Percentiles rank a stretch among this genome's conserved stretches.
phyloP scores from a whole-genome alignment of 2,329 filamentous ascomycete species.

The Fusarium sp. region DNA sequence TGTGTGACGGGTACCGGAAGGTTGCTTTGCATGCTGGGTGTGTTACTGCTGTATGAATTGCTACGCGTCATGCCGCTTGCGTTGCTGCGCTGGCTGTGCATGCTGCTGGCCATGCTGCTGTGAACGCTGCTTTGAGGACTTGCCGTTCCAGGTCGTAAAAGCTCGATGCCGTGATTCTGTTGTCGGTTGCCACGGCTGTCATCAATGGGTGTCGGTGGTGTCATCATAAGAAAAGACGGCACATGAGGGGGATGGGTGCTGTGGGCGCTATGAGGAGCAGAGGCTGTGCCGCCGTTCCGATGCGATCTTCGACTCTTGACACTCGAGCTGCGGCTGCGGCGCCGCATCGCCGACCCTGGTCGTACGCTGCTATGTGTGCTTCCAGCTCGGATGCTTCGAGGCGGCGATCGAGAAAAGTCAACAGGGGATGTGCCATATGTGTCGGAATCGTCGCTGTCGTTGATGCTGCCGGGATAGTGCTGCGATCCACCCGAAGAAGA shows the following conservation, averaged over 20 bases:
- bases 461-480: conserved; percentile 54
- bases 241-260: conserved; percentile 41
- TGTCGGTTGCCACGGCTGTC: conserved; percentile 32
- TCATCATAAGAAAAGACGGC: conserved; percentile 58
- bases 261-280: conserved; percentile 30
- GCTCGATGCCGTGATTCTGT: conserved; percentile 43
- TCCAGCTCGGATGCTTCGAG: conserved; percentile 59
- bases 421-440: conserved; percentile 62
- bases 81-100: conserved; percentile 19
- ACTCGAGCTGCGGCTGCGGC: conserved; percentile 63
- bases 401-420: conserved; percentile 68
- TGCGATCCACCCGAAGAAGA: conserved; percentile 51
- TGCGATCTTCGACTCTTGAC: conserved; percentile 58
- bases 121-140: conserved; percentile 42
- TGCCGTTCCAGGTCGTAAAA: conserved; percentile 48
- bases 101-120: conserved; percentile 34
- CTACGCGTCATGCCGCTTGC: conserved; percentile 19
- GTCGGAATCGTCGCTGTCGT: conserved; percentile 67
- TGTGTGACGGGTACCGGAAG: conserved; percentile 24
- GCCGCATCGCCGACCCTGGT: conserved; percentile 50
- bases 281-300: conserved; percentile 46
- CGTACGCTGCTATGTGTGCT: conserved; percentile 60
- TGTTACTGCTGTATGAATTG: conserved; percentile 20
- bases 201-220: conserved; percentile 56
- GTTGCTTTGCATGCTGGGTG: conserved; percentile 30